Percentiles rank a stretch among this genome's conserved stretches.
phyloP scores from a whole-genome alignment of 257 asterid genomes.

The Eustoma russellianum region DNA sequence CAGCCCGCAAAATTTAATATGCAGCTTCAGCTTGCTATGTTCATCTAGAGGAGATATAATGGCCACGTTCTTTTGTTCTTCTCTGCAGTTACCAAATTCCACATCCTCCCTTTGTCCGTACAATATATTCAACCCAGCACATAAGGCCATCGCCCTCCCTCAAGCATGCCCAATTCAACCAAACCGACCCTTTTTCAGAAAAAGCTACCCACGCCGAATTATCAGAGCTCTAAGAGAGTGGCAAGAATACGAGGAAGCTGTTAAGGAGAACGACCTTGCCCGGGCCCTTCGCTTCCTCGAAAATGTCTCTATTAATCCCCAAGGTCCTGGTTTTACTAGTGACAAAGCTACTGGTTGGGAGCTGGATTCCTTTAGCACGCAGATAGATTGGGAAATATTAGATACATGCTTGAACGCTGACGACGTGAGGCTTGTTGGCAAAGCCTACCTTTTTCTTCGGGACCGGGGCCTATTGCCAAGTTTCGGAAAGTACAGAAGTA shows the following conservation, averaged over 20 bases:
- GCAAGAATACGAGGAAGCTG: conserved; percentile 90
- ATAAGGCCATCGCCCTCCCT: conserved; percentile 7
- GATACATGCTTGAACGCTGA: conserved; percentile 95
- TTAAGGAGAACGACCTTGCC: conserved; percentile 75
- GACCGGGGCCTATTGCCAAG: conserved; percentile 55
- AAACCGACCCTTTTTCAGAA: conserved; percentile 4
- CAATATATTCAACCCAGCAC: neutral
- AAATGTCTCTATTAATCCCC: conserved; percentile 15
- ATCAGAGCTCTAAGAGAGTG: conserved; percentile 59
- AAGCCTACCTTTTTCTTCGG: conserved; percentile 63
- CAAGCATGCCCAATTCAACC: conserved; percentile 4
- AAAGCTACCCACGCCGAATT: neutral
- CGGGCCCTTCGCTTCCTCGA: conserved; percentile 63
- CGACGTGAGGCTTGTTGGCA: conserved; percentile 81
- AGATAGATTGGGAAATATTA: conserved; percentile 71
- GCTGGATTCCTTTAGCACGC: conserved; percentile 10
- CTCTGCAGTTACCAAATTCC: conserved; percentile 7
- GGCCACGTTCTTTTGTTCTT: neutral
- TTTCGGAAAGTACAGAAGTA: conserved; percentile 61
- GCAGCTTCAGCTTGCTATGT: too few species aligned
- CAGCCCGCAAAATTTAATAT: too few species aligned
- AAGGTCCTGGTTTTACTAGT: conserved; percentile 11
- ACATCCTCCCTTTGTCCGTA: conserved; percentile 4
- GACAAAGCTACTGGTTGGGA: conserved; percentile 19
- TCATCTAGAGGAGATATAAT: neutral